Evolutionary conservation across 306 rosid species (phyloP).

Genomic region (Calophaca sinica): DNA sequence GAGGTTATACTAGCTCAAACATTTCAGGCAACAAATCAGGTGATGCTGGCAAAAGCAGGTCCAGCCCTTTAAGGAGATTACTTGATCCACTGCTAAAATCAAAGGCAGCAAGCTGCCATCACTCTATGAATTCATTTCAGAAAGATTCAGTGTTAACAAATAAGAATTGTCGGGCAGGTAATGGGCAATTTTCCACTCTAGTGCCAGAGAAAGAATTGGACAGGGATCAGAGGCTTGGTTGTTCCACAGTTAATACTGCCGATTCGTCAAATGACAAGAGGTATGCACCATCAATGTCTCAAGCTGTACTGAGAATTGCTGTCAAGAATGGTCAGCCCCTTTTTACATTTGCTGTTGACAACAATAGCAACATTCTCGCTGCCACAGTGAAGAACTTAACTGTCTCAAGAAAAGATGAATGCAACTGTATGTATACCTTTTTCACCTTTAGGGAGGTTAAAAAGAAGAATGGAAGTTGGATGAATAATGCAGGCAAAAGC

Average conservation of each 20-base stretch:
- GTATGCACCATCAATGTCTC: slow-evolving; percentile 60
- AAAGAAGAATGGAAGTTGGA: slow-evolving; percentile 85
- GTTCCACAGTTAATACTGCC: slow-evolving; percentile 51
- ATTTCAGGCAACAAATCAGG: slow-evolving; percentile 56
- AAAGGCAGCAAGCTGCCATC: slow-evolving; percentile 61
- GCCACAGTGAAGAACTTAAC: slow-evolving; percentile 80
- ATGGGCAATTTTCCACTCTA: slow-evolving; percentile 47
- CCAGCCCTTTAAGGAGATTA: slow-evolving; percentile 92
- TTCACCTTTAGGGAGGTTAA: slow-evolving; percentile 76
- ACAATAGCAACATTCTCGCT: slow-evolving; percentile 74
- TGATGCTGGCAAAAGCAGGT: slow-evolving; percentile 64
- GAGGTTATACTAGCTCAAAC: slow-evolving; percentile 55
- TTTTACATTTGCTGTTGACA: slow-evolving; percentile 87
- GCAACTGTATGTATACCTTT: slow-evolving; percentile 67
- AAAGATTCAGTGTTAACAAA: slow-evolving; percentile 53
- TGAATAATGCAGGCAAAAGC: slow-evolving; percentile 71
- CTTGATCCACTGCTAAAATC: slow-evolving; percentile 85
- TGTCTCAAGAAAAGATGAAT: slow-evolving; percentile 56
- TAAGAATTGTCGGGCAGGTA: slow-evolving; percentile 55
- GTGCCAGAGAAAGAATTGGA: slow-evolving; percentile 57
- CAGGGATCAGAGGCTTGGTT: slow-evolving; percentile 61
- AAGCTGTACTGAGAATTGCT: slow-evolving; percentile 79
- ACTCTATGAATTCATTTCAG: slow-evolving; percentile 52
- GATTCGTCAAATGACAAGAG: slow-evolving; percentile 59
- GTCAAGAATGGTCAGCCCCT: slow-evolving; percentile 86